Percentiles rank a stretch among this genome's conserved stretches.
These are phyloP conservation scores for Boletus sensibilis DNA, from an alignment of 768 basidiomycete genomes.

Conservation along the genomic window DNA sequence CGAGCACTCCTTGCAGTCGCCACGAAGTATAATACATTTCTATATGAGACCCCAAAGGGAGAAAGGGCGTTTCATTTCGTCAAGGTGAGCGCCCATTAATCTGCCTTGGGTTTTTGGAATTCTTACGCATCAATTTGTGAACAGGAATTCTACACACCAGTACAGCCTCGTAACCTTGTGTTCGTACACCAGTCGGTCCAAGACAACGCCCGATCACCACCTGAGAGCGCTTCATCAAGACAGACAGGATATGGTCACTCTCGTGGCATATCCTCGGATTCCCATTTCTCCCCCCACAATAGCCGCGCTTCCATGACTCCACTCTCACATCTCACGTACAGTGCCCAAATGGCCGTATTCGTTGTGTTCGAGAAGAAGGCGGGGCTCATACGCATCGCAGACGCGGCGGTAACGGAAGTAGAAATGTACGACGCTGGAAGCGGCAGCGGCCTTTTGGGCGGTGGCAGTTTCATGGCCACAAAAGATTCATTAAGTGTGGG, in stretches of 20 bases:
- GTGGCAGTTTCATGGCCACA: conserved; percentile 21
- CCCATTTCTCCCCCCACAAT: conserved; percentile 32
- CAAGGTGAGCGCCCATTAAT: conserved; percentile 44
- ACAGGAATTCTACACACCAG: conserved; percentile 83
- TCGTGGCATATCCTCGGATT: conserved; percentile 43
- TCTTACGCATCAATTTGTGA: neutral
- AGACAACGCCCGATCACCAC: conserved; percentile 46
- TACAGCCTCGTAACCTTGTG: conserved; percentile 59
- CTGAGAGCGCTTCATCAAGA: conserved; percentile 37
- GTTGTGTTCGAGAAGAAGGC: conserved; percentile 87
- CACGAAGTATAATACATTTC: conserved; percentile 66
- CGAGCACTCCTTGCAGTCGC: conserved; percentile 67
- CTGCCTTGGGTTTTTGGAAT: neutral
- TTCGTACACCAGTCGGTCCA: conserved; percentile 71
- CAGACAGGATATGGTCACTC: conserved; percentile 35
- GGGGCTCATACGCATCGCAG: conserved; percentile 74
- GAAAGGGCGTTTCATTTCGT: conserved; percentile 82
- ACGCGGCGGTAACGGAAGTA: conserved; percentile 79
- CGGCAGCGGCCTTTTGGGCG: conserved; percentile 2
- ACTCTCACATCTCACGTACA: conserved; percentile 48
- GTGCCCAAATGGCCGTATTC: conserved; percentile 75
- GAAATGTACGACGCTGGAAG: conserved; percentile 49
- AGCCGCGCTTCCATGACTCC: conserved; percentile 29
- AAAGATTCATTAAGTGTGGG: conserved; percentile 27
- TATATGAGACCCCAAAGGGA: conserved; percentile 81